Conservation (phyloP, 768 basidiomycete species). For the Russula olivacea region DNA sequence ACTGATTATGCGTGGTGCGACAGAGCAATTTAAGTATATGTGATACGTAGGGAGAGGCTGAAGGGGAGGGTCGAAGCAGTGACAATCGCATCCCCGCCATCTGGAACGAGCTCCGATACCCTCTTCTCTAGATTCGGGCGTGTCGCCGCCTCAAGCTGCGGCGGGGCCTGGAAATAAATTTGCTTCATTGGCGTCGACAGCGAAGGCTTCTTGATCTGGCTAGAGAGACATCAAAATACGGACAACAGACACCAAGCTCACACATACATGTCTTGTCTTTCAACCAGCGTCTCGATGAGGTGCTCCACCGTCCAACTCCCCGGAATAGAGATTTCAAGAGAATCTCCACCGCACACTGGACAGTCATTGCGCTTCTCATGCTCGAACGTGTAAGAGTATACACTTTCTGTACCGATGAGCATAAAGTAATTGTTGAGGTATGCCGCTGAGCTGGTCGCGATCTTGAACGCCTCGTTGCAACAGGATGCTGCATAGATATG, state of each 20-base stretch:
- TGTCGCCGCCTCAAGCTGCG: conserved; percentile 82
- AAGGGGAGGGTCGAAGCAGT: conserved; percentile 90
- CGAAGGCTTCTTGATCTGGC: conserved; percentile 97
- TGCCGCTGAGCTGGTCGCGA: conserved; percentile 91
- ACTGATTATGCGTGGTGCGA: background rate
- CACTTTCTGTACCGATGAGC: conserved; percentile 93
- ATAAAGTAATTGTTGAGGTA: conserved; percentile 98
- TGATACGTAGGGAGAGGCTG: conserved; percentile 63
- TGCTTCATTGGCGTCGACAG: conserved; percentile 68
- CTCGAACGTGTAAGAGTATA: conserved; percentile 97
- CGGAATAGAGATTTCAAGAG: conserved; percentile 65
- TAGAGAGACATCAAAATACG: conserved; percentile 31
- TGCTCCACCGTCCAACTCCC: conserved; percentile 75
- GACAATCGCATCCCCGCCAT: conserved; percentile 77
- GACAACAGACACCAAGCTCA: background rate
- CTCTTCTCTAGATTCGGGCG: conserved; percentile 87
- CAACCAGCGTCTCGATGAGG: conserved; percentile 81
- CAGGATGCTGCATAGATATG: conserved; percentile 62
- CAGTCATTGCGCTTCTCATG: conserved; percentile 90
- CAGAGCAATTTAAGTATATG: conserved; percentile 38
- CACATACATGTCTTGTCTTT: conserved; percentile 85
- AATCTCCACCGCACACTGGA: conserved; percentile 94
- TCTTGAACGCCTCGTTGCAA: conserved; percentile 99
- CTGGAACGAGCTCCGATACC: conserved; percentile 70
- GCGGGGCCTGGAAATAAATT: conserved; percentile 91